phyloP scores from a whole-genome alignment of 2,329 filamentous ascomycete species.

The Claviceps cyperi region DNA sequence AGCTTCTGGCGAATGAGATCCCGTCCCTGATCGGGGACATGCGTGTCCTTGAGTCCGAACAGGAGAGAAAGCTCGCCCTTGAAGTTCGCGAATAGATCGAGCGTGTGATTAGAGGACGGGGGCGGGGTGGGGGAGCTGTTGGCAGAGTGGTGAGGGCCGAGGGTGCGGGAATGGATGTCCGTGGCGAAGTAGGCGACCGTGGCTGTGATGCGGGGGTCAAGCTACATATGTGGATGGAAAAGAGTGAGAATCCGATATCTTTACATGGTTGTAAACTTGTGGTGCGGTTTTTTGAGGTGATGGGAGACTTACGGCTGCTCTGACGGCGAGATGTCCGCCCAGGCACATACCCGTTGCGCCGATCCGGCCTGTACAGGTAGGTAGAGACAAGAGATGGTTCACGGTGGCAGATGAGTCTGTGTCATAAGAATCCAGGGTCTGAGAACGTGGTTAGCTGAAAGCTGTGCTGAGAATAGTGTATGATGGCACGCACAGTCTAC shows the following conservation, averaged over 20 bases:
- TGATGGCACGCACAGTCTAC: not conserved
- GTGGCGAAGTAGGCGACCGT: slow-evolving; percentile 85
- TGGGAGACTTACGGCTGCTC: slow-evolving; percentile 30
- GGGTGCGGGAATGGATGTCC: slow-evolving; percentile 67
- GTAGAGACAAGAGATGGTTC: slow-evolving; percentile 53
- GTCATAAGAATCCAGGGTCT: slow-evolving; percentile 78
- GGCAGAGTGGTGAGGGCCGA: slow-evolving; percentile 46
- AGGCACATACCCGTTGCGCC: slow-evolving; percentile 84
- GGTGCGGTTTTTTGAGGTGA: not conserved
- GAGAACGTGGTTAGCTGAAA: not conserved
- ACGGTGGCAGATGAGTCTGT: slow-evolving; percentile 57
- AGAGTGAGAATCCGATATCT: not conserved
- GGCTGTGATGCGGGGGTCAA: slow-evolving; percentile 64
- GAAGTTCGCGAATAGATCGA: slow-evolving; percentile 47
- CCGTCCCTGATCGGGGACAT: slow-evolving; percentile 69
- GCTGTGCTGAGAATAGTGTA: not conserved
- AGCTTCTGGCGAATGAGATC: slow-evolving; percentile 74
- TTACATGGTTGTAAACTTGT: no score
- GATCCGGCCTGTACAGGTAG: slow-evolving; percentile 68
- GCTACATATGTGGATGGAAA: slow-evolving; percentile 16
- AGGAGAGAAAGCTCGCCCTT: slow-evolving; percentile 80
- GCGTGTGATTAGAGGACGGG: slow-evolving; percentile 31
- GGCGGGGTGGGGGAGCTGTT: slow-evolving; percentile 26
- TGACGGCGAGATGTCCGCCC: slow-evolving; percentile 69
- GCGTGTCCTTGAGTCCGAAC: slow-evolving; percentile 81